Evolutionary conservation across 306 rosid genomes (phyloP), one percentile per base, ranked within the genome.

Genomic region (Trifolium fragiferum): DNA sequence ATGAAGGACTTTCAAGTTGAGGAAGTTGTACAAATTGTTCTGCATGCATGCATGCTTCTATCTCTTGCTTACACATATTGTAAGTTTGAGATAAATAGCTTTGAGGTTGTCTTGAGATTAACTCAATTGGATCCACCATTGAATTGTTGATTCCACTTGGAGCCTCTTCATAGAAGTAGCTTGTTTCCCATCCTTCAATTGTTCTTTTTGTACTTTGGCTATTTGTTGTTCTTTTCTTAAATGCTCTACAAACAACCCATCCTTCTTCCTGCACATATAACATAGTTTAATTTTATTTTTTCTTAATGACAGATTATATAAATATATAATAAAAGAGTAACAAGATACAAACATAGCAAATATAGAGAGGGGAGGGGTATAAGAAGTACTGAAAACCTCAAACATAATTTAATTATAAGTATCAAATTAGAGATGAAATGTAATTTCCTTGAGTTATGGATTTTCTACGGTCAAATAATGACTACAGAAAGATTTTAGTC

Each of bases 221-320:
- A 3, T 46, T 92, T 68, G 40, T 77, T 0, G 81, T 75, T 83
- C 88, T 81, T 76, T 95, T 95, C 96, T 86, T 95, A 95, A 95
- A 95, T 72, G 99, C 99, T 81, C 96, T 83, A 79, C 99, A 95
- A 0, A 95, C 98, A 8, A 95, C 99, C 99, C 99, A 95, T 67
- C 99, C 99, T 95, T 95, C 98, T 73, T 95, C 98, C 99, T 95
- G 84, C 38, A 82, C 72, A 86, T 71, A 71, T 8, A 2, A 16
- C 10, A 8, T 8, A 43, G 35, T 23, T 50, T 69, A 7, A n/a
- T n/a, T n/a, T n/a, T n/a, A n/a, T n/a, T n/a, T n/a, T n/a, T n/a
- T n/a, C n/a, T n/a, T n/a, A n/a, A n/a, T n/a, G n/a, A n/a, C n/a
- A n/a, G n/a, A n/a, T n/a, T n/a, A n/a, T n/a, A n/a, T n/a, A n/a